Evolutionary conservation across 371 early-diverging fungal genomes (phyloP).

Genomic region (Sanchytrium tribonematis): DNA sequence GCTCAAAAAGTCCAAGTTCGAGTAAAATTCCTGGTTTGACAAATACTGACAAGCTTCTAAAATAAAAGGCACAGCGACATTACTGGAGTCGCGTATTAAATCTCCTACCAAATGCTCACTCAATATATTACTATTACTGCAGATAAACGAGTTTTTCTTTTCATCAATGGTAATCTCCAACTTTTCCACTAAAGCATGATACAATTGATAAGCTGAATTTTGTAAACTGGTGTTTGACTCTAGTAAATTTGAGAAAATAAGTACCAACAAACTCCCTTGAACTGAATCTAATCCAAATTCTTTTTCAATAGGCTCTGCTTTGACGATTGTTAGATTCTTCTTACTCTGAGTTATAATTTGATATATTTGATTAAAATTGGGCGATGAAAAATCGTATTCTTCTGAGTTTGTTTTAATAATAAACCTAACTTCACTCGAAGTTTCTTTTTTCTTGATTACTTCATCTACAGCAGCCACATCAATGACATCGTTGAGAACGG

Average conservation of each 20-base stretch:
- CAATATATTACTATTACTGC: neutral
- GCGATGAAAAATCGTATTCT: conserved; percentile 24
- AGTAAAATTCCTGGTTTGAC: neutral
- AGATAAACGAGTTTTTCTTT: neutral
- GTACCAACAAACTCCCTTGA: neutral
- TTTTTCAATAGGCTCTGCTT: neutral
- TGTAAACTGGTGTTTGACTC: neutral
- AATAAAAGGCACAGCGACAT: neutral
- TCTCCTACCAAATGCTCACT: neutral
- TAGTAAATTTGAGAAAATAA: neutral
- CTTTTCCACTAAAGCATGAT: neutral
- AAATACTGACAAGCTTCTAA: neutral
- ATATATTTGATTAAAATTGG: conserved; percentile 44
- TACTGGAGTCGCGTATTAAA: neutral
- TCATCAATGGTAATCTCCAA: neutral
- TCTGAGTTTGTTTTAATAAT: conserved; percentile 37
- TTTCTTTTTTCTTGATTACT: conserved; percentile 20
- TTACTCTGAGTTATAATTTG: conserved; percentile 19
- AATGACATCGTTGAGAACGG: conserved; percentile 54
- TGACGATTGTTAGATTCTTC: neutral
- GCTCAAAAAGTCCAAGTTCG: neutral
- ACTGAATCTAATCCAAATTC: neutral
- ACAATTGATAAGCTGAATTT: neutral
- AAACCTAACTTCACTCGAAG: conserved; percentile 38
- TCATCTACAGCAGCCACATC: conserved; percentile 59